Evolutionary conservation across 1,139 yeast genomes (phyloP), one percentile per base, ranked within the genome.

Genomic region (Zygoascus meyerae): DNA sequence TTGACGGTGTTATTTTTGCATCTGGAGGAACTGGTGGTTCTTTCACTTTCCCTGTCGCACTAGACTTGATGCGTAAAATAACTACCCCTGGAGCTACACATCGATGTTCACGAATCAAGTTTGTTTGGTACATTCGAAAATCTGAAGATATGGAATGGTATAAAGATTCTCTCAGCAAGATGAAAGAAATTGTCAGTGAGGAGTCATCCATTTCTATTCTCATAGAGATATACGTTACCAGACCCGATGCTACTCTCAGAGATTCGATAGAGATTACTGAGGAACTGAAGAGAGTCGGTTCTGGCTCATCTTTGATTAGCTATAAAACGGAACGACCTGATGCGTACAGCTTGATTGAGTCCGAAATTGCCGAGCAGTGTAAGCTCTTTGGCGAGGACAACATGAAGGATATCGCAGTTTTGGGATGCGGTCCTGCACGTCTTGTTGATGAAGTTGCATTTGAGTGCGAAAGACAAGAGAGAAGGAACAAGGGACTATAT

Each of bases 21-120:
- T 66, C 70, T 17, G 74, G 75, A 5, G 79, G 77, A 1, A 67
- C 73, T 1, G 79, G 79, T 1, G 72, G 70, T 2, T 67, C 78
- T 0, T 74, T 72, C 55, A 64, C 70, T 0, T 66, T 74, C 47
- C 78, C 79, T 1, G 67, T 73, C 2, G 73, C 75, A 16, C 59
- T 73, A 30, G 71, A 69, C 42, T 59, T 73, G 37, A 56, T 73
- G 15, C 57, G 63, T 33, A 50, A 54, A 5, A 57, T 65, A n/a
- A 41, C 42, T 63, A 77, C 36, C 74, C 75, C 1, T 45, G 51
- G 1, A 45, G 52, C 9, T 15, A 35, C n/a, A 17, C 18, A 18
- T 2, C 39, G 16, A 10, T 35, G 39, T 14, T 59, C 71, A 2
- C 42, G 46, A 1, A 57, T 74, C 14, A 59, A 60, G 12, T 52